A percentile compares a stretch with the other conserved stretches of the same genome.
These are phyloP conservation scores for Saccharomyces hybrid DNA, from an alignment of 1,139 yeast genomes.

Conservation along the genomic window DNA sequence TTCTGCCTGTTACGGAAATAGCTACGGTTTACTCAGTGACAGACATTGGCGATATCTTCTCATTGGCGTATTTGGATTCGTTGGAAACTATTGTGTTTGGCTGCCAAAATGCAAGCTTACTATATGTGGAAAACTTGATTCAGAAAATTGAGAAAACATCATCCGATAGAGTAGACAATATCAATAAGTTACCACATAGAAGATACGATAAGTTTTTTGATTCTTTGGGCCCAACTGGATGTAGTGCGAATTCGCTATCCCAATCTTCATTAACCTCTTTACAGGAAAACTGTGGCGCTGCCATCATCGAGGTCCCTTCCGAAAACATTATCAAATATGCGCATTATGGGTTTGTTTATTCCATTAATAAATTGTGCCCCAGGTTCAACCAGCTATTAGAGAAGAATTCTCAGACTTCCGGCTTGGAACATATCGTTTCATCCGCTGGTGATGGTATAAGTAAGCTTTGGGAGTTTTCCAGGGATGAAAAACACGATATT, in stretches of 20 bases:
- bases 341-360: slow-evolving; percentile 83
- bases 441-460: slow-evolving; percentile 91
- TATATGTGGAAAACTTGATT: slow-evolving; percentile 49
- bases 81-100: slow-evolving; percentile 69
- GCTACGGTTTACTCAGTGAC: slow-evolving; percentile 74
- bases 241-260: slow-evolving; percentile 3
- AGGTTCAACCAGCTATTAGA: slow-evolving; percentile 7
- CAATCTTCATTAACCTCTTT: slow-evolving; percentile 1
- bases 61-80: slow-evolving; percentile 61
- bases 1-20: slow-evolving; percentile 34
- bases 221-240: slow-evolving; percentile 78
- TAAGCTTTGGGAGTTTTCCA: slow-evolving; percentile 57
- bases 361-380: slow-evolving; percentile 38
- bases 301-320: slow-evolving; percentile 55
- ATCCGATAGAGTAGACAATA: slow-evolving; percentile 12
- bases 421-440: slow-evolving; percentile 41
- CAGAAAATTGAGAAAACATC: slow-evolving; percentile 18
- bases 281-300: slow-evolving; percentile 3
- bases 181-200: slow-evolving; percentile 54
- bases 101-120: slow-evolving; percentile 82
- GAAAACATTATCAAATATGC: slow-evolving; percentile 70
- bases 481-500: slow-evolving; percentile 5
- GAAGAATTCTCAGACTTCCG: slow-evolving; percentile 11
- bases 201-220: slow-evolving; percentile 86
- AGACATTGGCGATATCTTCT: slow-evolving; percentile 91